A percentile compares a stretch with the other conserved stretches of the same genome.
These are phyloP conservation scores for Saccharomycopsis sp. DNA, from an alignment of 805 yeast species.

Conservation along the genomic window DNA sequence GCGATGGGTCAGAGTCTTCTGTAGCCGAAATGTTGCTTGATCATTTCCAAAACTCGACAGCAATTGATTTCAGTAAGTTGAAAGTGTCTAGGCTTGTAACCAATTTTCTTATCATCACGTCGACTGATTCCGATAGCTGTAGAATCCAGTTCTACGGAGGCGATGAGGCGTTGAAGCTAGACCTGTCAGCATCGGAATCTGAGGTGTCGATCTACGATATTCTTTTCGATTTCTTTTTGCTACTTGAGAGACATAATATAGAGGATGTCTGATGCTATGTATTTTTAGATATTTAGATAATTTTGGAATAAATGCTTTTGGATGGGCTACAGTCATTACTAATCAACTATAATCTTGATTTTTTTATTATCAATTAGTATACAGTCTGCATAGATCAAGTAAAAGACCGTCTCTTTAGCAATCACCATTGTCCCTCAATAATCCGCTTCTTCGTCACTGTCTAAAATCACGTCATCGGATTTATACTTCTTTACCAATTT, in stretches of 20 bases:
- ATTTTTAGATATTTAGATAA: no score
- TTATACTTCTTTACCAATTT: slow-evolving; percentile 28
- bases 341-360: no score
- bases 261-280: no score
- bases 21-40: background rate
- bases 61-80: slow-evolving; percentile 1
- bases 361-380: no score
- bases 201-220: background rate
- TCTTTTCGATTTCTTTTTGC: background rate
- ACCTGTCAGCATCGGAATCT: background rate
- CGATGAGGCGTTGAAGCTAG: background rate
- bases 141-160: slow-evolving; percentile 1
- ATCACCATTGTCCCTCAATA: background rate
- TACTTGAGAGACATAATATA: background rate
- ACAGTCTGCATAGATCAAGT: no score
- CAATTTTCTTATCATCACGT: background rate
- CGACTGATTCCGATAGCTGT: background rate
- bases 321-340: no score
- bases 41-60: slow-evolving; percentile 1
- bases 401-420: no score
- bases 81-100: background rate
- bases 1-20: background rate
- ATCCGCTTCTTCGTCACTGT: slow-evolving; percentile 37
- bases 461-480: slow-evolving; percentile 35
- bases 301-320: no score